phyloP scores from a whole-genome alignment of 805 yeast species.

The Myxozyma vanderwaltii region DNA sequence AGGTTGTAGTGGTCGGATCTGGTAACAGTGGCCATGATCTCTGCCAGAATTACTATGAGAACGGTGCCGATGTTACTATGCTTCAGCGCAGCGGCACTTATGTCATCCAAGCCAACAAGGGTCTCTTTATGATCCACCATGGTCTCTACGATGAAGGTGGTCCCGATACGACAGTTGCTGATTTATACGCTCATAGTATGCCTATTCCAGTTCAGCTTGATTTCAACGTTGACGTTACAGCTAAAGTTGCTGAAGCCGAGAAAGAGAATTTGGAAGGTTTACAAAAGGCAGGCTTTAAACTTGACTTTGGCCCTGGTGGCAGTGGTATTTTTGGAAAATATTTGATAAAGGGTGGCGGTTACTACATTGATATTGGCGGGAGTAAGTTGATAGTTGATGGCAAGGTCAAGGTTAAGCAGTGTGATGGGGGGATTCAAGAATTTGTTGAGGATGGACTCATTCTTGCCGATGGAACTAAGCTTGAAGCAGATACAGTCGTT shows the following conservation, averaged over 20 bases:
- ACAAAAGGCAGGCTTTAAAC: constrained; percentile 44
- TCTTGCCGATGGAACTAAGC: constrained; percentile 45
- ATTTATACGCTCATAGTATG: constrained; percentile 41
- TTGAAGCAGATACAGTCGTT: constrained; percentile 46
- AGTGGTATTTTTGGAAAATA: constrained; percentile 49
- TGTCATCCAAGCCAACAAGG: constrained; percentile 46
- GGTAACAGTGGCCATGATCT: constrained; percentile 52
- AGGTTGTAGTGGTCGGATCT: constrained; percentile 49
- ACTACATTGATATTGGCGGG: constrained; percentile 51
- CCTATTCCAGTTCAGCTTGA: constrained; percentile 44
- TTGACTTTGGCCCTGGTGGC: constrained; percentile 49
- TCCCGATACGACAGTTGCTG: constrained; percentile 47
- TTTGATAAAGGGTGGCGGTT: constrained; percentile 50
- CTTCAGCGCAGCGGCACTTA: constrained; percentile 49
- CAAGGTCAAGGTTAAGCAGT: constrained; percentile 42
- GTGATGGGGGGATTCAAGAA: constrained; percentile 40
- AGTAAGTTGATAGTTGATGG: constrained; percentile 47
- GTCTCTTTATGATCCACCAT: constrained; percentile 43
- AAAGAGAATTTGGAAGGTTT: constrained; percentile 41
- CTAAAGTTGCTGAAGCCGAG: constrained; percentile 44
- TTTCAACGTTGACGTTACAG: constrained; percentile 44
- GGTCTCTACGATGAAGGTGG: constrained; percentile 44
- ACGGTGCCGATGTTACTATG: constrained; percentile 49
- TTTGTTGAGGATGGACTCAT: constrained; percentile 46
- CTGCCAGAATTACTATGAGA: constrained; percentile 50